Conservation (phyloP, 169 alveolate species). For the Plasmodium gaboni region DNA sequence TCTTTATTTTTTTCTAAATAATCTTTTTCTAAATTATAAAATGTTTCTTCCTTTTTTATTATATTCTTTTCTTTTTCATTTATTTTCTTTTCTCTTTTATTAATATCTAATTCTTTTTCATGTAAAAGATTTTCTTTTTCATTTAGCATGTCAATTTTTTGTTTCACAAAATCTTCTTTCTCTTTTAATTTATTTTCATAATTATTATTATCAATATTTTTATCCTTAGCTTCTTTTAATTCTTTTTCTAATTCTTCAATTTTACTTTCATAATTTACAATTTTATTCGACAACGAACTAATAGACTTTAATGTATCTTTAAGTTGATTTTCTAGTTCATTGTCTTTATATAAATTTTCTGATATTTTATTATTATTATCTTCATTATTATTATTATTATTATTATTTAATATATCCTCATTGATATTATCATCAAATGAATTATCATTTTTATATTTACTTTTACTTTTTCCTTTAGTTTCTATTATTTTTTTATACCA, state of each 20-base stretch:
- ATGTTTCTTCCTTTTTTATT: slow-evolving; percentile 51
- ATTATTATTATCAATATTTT: slow-evolving; percentile 17
- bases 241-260: slow-evolving; percentile 60
- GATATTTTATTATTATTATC: not conserved
- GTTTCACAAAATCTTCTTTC: slow-evolving; percentile 32
- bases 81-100: slow-evolving; percentile 53
- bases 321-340: slow-evolving; percentile 46
- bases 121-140: slow-evolving; percentile 33
- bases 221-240: slow-evolving; percentile 38
- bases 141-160: slow-evolving; percentile 27
- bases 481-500: slow-evolving; percentile 62
- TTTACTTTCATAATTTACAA: slow-evolving; percentile 24
- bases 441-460: slow-evolving; percentile 21
- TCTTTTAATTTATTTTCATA: slow-evolving; percentile 52
- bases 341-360: not conserved
- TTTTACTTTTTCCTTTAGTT: slow-evolving; percentile 5
- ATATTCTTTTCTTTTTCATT: slow-evolving; percentile 37
- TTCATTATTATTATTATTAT: not conserved
- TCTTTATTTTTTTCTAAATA: slow-evolving; percentile 62
- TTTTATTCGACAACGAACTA: slow-evolving; percentile 33
- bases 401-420: not conserved
- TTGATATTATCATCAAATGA: not conserved
- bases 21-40: slow-evolving; percentile 31
- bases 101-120: slow-evolving; percentile 41
- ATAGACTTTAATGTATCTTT: slow-evolving; percentile 57